Conservation (phyloP, 352 stramenopile species). For the Pythium scleroteichum region DNA sequence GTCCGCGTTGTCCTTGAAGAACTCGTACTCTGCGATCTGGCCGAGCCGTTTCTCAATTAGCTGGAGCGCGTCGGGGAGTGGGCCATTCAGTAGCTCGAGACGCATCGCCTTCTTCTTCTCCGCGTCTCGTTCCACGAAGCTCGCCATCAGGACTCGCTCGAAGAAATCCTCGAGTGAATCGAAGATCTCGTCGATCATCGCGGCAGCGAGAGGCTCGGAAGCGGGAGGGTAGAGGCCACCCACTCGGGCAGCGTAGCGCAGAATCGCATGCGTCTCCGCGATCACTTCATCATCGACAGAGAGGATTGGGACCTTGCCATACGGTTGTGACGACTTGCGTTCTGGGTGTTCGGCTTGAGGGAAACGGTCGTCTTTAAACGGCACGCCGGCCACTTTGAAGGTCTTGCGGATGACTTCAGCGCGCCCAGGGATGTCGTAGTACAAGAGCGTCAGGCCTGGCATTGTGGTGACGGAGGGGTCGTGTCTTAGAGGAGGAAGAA, state of each 20-base stretch:
- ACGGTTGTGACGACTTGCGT: slow-evolving; percentile 28
- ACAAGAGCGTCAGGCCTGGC: slow-evolving; percentile 23
- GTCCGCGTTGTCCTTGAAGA: background rate
- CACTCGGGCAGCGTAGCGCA: slow-evolving; percentile 34
- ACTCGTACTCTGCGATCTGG: slow-evolving; percentile 1
- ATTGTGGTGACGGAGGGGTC: background rate
- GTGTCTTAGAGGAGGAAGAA: too few relatives aligned
- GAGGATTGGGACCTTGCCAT: slow-evolving; percentile 30
- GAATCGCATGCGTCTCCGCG: slow-evolving; percentile 31
- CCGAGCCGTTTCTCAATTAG: slow-evolving; percentile 9
- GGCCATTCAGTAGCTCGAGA: background rate
- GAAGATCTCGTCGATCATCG: slow-evolving; percentile 14
- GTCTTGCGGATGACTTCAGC: slow-evolving; percentile 30
- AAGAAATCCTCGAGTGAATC: slow-evolving; percentile 14
- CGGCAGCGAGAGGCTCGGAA: slow-evolving; percentile 1
- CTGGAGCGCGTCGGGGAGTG: background rate
- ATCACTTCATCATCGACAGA: slow-evolving; percentile 29
- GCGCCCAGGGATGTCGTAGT: slow-evolving; percentile 34
- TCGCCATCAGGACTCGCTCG: slow-evolving; percentile 8
- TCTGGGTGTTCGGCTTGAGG: slow-evolving; percentile 23
- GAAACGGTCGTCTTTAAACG: slow-evolving; percentile 35
- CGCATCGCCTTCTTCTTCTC: slow-evolving; percentile 15
- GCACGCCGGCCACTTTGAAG: slow-evolving; percentile 23
- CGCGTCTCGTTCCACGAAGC: background rate
- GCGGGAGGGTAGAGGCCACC: slow-evolving; percentile 15